Percentiles rank a stretch among this genome's conserved stretches.
These are phyloP conservation scores for Candida incommunis DNA, from an alignment of 805 yeast species.

Conservation along the genomic window DNA sequence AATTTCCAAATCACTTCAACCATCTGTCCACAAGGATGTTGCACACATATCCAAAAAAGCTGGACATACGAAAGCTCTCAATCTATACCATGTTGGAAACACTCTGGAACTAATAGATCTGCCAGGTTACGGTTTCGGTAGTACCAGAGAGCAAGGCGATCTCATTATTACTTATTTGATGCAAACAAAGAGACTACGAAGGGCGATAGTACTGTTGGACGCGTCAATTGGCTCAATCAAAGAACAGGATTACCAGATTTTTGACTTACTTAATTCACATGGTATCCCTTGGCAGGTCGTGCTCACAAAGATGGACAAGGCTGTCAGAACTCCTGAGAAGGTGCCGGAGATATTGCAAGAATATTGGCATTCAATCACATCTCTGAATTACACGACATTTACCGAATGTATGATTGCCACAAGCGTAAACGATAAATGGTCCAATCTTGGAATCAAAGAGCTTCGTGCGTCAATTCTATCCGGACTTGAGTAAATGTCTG, in stretches of 20 bases:
- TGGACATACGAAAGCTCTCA: constrained; percentile 50
- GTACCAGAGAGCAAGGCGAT: constrained; percentile 53
- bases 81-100: constrained; percentile 55
- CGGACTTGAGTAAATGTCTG: background rate
- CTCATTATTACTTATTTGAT: constrained; percentile 50
- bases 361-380: background rate
- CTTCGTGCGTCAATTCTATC: constrained; percentile 14
- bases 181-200: constrained; percentile 34
- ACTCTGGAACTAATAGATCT: constrained; percentile 60
- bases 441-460: constrained; percentile 14
- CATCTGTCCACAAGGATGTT: constrained; percentile 5
- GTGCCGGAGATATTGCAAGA: background rate
- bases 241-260: constrained; percentile 38
- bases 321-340: constrained; percentile 16
- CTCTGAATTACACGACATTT: constrained; percentile 15
- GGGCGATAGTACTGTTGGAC: constrained; percentile 49
- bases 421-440: constrained; percentile 8
- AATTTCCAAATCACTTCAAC: too few species aligned
- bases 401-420: constrained; percentile 22
- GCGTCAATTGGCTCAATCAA: constrained; percentile 46
- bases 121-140: constrained; percentile 81
- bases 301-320: constrained; percentile 61
- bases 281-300: constrained; percentile 65
- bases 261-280: constrained; percentile 32
- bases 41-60: constrained; percentile 27